Percentiles rank a stretch among this genome's conserved stretches.
phyloP scores from a whole-genome alignment of 2,329 filamentous ascomycete genomes.

The Cercospora sp. region DNA sequence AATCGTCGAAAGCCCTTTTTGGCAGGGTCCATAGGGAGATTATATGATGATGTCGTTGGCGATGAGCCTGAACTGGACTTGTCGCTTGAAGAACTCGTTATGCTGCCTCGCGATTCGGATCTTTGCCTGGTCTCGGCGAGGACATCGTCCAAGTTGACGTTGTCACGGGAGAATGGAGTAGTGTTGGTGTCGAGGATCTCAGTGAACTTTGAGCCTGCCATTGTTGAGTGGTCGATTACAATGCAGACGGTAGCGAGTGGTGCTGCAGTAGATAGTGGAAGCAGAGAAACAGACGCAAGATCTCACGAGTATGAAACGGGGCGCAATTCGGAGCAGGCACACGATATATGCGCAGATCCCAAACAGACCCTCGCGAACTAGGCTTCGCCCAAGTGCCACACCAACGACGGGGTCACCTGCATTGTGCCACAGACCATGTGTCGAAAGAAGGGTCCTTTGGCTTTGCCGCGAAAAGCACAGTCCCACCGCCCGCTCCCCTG shows the following conservation, averaged over 20 bases:
- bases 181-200: slow-evolving; percentile 39
- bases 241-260: not conserved
- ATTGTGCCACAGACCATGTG: slow-evolving; percentile 2
- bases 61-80: slow-evolving; percentile 20
- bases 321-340: not conserved
- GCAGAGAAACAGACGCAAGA: not conserved
- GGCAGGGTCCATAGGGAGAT: slow-evolving; percentile 11
- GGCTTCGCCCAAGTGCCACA: slow-evolving; percentile 6
- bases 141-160: slow-evolving; percentile 40
- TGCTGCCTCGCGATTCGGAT: slow-evolving; percentile 33
- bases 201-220: slow-evolving; percentile 41
- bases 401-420: slow-evolving; percentile 5
- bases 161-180: slow-evolving; percentile 36
- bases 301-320: not conserved
- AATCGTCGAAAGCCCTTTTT: slow-evolving; percentile 24
- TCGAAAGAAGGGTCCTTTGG: not conserved
- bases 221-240: slow-evolving; percentile 14
- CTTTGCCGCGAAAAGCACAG: not conserved
- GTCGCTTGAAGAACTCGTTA: slow-evolving; percentile 23
- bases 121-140: slow-evolving; percentile 37
- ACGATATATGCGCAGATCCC: slow-evolving; percentile 14
- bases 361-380: slow-evolving; percentile 11
- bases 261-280: not conserved
- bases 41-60: slow-evolving; percentile 15
- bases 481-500: not conserved